Percentiles rank a stretch among this genome's conserved stretches.
Evolutionary conservation across 768 basidiomycete species (phyloP).

Genomic region (Lentinus brumalis): DNA sequence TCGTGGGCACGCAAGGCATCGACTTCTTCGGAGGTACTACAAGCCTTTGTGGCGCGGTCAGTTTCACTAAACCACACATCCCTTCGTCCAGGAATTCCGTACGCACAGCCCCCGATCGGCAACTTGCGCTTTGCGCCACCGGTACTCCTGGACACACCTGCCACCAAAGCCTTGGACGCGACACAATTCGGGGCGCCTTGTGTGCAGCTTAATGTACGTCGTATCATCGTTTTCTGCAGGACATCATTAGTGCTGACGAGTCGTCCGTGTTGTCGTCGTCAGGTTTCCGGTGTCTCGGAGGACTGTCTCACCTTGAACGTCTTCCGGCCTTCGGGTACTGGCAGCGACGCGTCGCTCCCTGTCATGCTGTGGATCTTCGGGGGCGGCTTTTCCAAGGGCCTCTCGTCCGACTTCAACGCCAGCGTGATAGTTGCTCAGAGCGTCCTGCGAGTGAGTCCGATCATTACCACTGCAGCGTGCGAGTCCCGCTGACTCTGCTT

Average conservation of each 20-base stretch:
- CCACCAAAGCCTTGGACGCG: slow-evolving; percentile 16
- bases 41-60: not conserved
- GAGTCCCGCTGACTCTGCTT: not conserved
- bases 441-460: slow-evolving; percentile 1
- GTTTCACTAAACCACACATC: not conserved
- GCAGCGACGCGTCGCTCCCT: slow-evolving; percentile 33
- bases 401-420: not conserved
- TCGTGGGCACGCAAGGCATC: slow-evolving; percentile 20
- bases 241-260: not conserved
- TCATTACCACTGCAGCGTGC: not conserved
- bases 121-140: slow-evolving; percentile 32
- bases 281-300: slow-evolving; percentile 35
- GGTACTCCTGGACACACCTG: slow-evolving; percentile 16
- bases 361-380: slow-evolving; percentile 50
- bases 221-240: not conserved
- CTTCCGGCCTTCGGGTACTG: slow-evolving; percentile 39
- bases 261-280: slow-evolving; percentile 21
- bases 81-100: slow-evolving; percentile 33
- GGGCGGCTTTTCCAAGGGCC: slow-evolving; percentile 34
- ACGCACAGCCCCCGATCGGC: slow-evolving; percentile 36
- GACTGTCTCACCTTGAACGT: slow-evolving; percentile 54
- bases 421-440: not conserved
- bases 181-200: slow-evolving; percentile 32
- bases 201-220: slow-evolving; percentile 32
- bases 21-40: slow-evolving; percentile 36